Evolutionary conservation across 169 alveolate species (phyloP).

Genomic region (Blepharisma undulans): DNA sequence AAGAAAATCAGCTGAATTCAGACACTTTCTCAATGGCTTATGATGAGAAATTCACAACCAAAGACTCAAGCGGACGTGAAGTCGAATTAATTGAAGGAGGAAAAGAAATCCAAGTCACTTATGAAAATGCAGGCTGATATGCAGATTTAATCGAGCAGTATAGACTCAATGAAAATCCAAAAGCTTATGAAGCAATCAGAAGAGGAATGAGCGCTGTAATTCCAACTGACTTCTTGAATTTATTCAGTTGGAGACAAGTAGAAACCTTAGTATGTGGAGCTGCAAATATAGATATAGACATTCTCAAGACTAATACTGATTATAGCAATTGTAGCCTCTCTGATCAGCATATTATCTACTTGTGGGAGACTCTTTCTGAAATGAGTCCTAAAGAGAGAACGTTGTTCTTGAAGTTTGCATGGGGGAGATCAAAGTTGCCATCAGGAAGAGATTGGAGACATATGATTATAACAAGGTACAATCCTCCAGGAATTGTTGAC

Average conservation of each 20-base stretch:
- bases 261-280: slow-evolving; percentile 88
- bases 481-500: slow-evolving; percentile 38
- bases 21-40: neutral
- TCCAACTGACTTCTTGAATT: slow-evolving; percentile 60
- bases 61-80: slow-evolving; percentile 40
- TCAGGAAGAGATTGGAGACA: slow-evolving; percentile 34
- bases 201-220: slow-evolving; percentile 55
- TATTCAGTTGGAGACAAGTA: slow-evolving; percentile 60
- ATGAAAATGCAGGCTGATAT: slow-evolving; percentile 58
- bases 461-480: neutral
- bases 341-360: slow-evolving; percentile 18
- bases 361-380: slow-evolving; percentile 88
- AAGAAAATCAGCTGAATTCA: neutral
- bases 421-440: slow-evolving; percentile 92
- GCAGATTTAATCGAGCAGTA: slow-evolving; percentile 53
- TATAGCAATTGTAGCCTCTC: slow-evolving; percentile 75
- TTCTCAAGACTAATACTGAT: slow-evolving; percentile 81
- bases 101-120: slow-evolving; percentile 48
- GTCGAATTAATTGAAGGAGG: slow-evolving; percentile 76
- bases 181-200: slow-evolving; percentile 51
- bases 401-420: slow-evolving; percentile 85
- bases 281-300: slow-evolving; percentile 82
- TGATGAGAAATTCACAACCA: slow-evolving; percentile 16
- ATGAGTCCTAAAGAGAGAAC: slow-evolving; percentile 82
- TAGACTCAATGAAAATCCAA: slow-evolving; percentile 67